A percentile compares a stretch with the other conserved stretches of the same genome.
Evolutionary conservation across 352 stramenopile genomes (phyloP).

Genomic region (Globisporangium lucens): DNA sequence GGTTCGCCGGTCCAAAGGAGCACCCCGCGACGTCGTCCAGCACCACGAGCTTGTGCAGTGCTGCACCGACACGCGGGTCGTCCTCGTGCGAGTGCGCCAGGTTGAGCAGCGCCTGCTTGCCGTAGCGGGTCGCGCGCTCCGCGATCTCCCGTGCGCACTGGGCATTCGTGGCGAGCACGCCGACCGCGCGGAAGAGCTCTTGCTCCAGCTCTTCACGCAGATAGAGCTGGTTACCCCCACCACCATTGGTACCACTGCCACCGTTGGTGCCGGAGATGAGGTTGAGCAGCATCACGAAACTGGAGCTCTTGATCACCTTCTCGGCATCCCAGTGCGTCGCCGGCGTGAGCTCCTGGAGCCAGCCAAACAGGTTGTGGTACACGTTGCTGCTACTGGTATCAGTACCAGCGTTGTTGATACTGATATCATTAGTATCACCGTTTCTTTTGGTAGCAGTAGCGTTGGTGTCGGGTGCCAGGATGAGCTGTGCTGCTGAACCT

Average conservation of each 20-base stretch:
- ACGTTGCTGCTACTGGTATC: slow-evolving; percentile 8
- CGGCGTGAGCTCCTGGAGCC: slow-evolving; percentile 42
- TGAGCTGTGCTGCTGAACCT: slow-evolving; percentile 14
- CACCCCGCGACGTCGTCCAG: slow-evolving; percentile 32
- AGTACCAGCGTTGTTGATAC: not conserved
- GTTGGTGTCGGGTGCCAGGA: not conserved
- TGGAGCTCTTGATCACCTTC: slow-evolving; percentile 48
- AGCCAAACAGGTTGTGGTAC: slow-evolving; percentile 46
- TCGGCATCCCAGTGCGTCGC: slow-evolving; percentile 38
- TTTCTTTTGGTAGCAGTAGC: not conserved
- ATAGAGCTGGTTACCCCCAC: slow-evolving; percentile 23
- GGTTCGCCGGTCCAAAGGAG: slow-evolving; percentile 61
- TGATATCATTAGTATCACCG: not conserved
- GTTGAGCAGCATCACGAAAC: slow-evolving; percentile 65
- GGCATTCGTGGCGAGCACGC: slow-evolving; percentile 44
- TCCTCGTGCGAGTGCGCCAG: slow-evolving; percentile 46
- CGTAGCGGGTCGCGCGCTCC: slow-evolving; percentile 59
- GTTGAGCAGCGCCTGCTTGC: slow-evolving; percentile 67
- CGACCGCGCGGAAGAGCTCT: slow-evolving; percentile 48
- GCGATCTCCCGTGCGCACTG: slow-evolving; percentile 57
- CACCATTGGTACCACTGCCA: slow-evolving; percentile 34
- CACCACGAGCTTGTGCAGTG: slow-evolving; percentile 47
- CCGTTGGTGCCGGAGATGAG: slow-evolving; percentile 14
- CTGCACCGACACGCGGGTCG: slow-evolving; percentile 53
- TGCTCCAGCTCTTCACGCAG: slow-evolving; percentile 37